Conservation (phyloP, 352 stramenopile species). For the Globisporangium abappressorium region DNA sequence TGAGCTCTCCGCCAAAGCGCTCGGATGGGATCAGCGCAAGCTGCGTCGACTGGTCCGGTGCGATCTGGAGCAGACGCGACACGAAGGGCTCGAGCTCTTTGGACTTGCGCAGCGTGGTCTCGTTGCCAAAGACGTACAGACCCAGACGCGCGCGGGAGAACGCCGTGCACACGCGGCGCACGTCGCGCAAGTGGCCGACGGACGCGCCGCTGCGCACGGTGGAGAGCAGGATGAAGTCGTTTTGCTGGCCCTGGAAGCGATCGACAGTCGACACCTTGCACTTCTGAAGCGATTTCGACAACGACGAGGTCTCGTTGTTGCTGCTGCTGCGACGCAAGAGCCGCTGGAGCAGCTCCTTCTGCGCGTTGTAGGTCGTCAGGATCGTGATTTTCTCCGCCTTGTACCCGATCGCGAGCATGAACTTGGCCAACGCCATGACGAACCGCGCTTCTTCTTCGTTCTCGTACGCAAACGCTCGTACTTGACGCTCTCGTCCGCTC, state of each 20-base stretch:
- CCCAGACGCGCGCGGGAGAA: constrained; percentile 91
- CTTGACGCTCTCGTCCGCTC: constrained; percentile 55
- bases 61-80: constrained; percentile 29
- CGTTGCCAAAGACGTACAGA: constrained; percentile 91
- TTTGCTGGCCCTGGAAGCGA: constrained; percentile 95
- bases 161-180: constrained; percentile 90
- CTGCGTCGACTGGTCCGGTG: constrained; percentile 26
- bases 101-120: constrained; percentile 62
- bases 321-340: constrained; percentile 50
- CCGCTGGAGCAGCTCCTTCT: constrained; percentile 91
- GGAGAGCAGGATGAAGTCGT: constrained; percentile 94
- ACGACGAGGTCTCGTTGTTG: background rate
- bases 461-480: constrained; percentile 89
- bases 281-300: constrained; percentile 6
- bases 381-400: constrained; percentile 90
- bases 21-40: constrained; percentile 37
- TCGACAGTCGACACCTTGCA: constrained; percentile 90
- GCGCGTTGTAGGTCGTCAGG: constrained; percentile 94
- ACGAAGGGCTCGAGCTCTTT: constrained; percentile 69
- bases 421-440: constrained; percentile 90
- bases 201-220: constrained; percentile 86
- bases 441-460: constrained; percentile 96
- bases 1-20: constrained; percentile 15
- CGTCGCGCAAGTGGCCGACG: constrained; percentile 91
- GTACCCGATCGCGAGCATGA: constrained; percentile 93